These are phyloP conservation scores for Schoenoplectus triqueter DNA, from an alignment of 202 grass and related monocot species.

Conservation along the genomic window DNA sequence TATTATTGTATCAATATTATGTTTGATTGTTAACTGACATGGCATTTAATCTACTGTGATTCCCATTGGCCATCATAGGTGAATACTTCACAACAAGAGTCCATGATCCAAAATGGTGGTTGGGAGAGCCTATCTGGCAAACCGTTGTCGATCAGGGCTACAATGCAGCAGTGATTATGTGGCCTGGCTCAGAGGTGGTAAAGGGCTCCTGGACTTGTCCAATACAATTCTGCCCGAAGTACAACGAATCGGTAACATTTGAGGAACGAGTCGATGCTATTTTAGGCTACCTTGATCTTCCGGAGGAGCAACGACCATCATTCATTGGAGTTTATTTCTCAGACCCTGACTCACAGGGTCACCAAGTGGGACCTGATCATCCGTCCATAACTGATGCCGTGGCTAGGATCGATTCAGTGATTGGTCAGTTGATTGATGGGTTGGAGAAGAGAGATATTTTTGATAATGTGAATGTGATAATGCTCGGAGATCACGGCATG, in stretches of 20 bases:
- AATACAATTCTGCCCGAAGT: slow-evolving; percentile 31
- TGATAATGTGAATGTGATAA: slow-evolving; percentile 41
- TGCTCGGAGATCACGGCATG: slow-evolving; percentile 51
- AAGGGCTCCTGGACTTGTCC: slow-evolving; percentile 45
- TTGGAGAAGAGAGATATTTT: slow-evolving; percentile 48
- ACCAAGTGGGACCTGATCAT: slow-evolving; percentile 40
- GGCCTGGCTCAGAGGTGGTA: slow-evolving; percentile 45
- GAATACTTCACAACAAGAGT: slow-evolving; percentile 24
- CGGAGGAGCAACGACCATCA: slow-evolving; percentile 11
- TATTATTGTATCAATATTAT: background rate
- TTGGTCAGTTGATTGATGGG: slow-evolving; percentile 37
- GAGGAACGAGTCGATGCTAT: slow-evolving; percentile 44
- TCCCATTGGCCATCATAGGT: background rate
- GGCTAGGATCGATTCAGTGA: slow-evolving; percentile 31
- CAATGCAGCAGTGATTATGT: slow-evolving; percentile 38
- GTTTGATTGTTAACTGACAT: background rate
- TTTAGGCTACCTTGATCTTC: slow-evolving; percentile 46
- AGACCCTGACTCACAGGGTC: slow-evolving; percentile 43
- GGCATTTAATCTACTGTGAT: background rate
- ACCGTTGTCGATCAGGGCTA: slow-evolving; percentile 35
- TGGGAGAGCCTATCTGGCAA: slow-evolving; percentile 49
- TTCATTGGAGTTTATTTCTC: slow-evolving; percentile 43
- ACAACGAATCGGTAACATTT: slow-evolving; percentile 42
- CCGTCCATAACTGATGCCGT: slow-evolving; percentile 41
- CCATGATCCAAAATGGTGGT: slow-evolving; percentile 46